Conservation (phyloP, 352 stramenopile genomes). For the Blastocystis sp. region DNA sequence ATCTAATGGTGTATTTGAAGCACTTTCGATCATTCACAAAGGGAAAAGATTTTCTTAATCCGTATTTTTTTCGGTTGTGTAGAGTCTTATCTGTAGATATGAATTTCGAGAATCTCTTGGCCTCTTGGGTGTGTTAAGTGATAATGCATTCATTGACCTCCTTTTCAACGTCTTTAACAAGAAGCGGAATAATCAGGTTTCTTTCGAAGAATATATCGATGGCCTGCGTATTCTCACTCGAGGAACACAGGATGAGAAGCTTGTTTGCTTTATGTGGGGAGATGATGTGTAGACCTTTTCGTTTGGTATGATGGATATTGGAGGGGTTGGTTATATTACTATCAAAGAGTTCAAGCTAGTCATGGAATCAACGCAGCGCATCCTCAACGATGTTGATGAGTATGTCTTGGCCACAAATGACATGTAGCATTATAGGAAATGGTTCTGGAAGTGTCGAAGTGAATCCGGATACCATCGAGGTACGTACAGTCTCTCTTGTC, state of each 20-base stretch:
- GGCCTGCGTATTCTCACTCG: constrained; percentile 41
- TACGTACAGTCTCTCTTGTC: not conserved
- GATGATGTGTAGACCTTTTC: constrained; percentile 35
- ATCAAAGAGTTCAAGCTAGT: constrained; percentile 37
- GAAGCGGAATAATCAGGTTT: not conserved
- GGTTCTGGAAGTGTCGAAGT: not conserved
- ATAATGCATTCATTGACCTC: constrained; percentile 45
- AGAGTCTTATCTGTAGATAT: not conserved
- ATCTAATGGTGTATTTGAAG: constrained; percentile 16
- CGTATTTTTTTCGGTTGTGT: not conserved
- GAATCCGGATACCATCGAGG: not conserved
- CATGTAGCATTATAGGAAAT: constrained; percentile 7
- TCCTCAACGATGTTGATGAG: constrained; percentile 59
- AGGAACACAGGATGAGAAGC: constrained; percentile 57
- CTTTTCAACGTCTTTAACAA: constrained; percentile 53
- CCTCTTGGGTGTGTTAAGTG: not conserved
- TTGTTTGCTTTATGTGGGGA: not conserved
- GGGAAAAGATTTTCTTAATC: constrained; percentile 2
- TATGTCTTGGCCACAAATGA: not conserved
- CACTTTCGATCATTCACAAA: constrained; percentile 28
- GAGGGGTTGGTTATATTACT: constrained; percentile 42
- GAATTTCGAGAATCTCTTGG: constrained; percentile 55
- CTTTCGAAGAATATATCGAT: constrained; percentile 34
- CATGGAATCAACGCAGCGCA: constrained; percentile 47
- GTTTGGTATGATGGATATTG: constrained; percentile 46